Conservation (phyloP, 2,329 filamentous ascomycete genomes). For the Calonectria fujianensis region DNA sequence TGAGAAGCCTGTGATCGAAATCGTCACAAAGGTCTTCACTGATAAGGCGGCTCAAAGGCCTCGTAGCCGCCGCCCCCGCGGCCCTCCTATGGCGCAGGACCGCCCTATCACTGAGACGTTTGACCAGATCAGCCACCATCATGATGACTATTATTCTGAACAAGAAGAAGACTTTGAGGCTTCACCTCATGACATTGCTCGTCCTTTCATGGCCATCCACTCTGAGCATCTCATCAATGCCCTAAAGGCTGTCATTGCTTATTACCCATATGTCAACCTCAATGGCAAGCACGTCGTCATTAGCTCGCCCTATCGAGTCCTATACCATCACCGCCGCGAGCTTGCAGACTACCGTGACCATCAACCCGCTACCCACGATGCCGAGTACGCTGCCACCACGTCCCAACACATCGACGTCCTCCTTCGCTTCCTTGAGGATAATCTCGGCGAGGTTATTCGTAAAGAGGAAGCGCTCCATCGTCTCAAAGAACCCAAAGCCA, state of each 20-base stretch:
- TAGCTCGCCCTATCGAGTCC: constrained; percentile 67
- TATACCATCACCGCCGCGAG: constrained; percentile 67
- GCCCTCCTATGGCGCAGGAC: constrained; percentile 44
- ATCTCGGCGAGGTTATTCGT: constrained; percentile 60
- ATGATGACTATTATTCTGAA: constrained; percentile 54
- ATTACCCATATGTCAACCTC: constrained; percentile 67
- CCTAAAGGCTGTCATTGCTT: constrained; percentile 67
- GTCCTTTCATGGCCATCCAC: constrained; percentile 65
- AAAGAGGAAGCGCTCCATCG: constrained; percentile 65
- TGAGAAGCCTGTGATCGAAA: constrained; percentile 64
- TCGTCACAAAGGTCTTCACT: constrained; percentile 63
- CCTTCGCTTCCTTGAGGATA: constrained; percentile 64
- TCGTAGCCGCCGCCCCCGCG: constrained; percentile 25
- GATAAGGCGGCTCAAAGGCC: constrained; percentile 18
- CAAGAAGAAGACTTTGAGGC: constrained; percentile 49
- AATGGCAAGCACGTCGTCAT: constrained; percentile 62
- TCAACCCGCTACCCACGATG: constrained; percentile 64
- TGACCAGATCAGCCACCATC: constrained; percentile 49
- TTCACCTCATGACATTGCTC: constrained; percentile 55
- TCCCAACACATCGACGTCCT: constrained; percentile 67
- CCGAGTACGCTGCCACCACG: constrained; percentile 64
- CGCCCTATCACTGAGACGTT: constrained; percentile 57
- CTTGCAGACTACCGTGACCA: constrained; percentile 64
- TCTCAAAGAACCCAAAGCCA: constrained; percentile 62
- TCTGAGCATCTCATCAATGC: constrained; percentile 68